These are phyloP conservation scores for Solanum etuberosum DNA, from an alignment of 257 asterid genomes.

Conservation along the genomic window DNA sequence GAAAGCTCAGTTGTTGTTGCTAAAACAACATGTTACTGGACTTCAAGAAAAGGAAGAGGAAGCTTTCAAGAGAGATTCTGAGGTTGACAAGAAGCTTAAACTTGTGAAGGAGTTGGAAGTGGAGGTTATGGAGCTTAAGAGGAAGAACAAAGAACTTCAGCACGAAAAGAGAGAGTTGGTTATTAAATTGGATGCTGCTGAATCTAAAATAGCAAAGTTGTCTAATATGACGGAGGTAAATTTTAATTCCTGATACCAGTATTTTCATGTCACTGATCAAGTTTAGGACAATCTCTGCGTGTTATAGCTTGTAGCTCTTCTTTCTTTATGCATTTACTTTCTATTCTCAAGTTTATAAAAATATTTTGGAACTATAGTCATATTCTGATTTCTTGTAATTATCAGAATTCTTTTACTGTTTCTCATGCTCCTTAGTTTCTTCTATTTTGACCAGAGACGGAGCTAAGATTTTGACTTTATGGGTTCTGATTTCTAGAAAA, in stretches of 20 bases:
- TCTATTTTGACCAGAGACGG: background rate
- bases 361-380: background rate
- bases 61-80: constrained; percentile 42
- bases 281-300: background rate
- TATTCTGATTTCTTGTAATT: background rate
- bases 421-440: background rate
- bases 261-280: background rate
- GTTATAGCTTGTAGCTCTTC: background rate
- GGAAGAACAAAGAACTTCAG: constrained; percentile 92
- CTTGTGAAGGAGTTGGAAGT: constrained; percentile 69
- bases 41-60: constrained; percentile 81
- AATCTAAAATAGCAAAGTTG: constrained; percentile 52
- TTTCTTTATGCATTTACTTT: background rate
- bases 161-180: constrained; percentile 76
- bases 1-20: constrained; percentile 74
- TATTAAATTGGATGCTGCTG: constrained; percentile 68
- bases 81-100: constrained; percentile 74
- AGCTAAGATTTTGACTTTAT: background rate
- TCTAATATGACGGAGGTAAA: constrained; percentile 88
- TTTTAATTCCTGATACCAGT: background rate
- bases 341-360: background rate
- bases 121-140: constrained; percentile 81
- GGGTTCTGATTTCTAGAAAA: background rate
- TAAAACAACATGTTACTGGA: constrained; percentile 81
- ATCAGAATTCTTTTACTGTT: background rate